A percentile compares a stretch with the other conserved stretches of the same genome.
Evolutionary conservation across 2,329 filamentous ascomycete species (phyloP).

Genomic region (Verticillium zaregamsianum): DNA sequence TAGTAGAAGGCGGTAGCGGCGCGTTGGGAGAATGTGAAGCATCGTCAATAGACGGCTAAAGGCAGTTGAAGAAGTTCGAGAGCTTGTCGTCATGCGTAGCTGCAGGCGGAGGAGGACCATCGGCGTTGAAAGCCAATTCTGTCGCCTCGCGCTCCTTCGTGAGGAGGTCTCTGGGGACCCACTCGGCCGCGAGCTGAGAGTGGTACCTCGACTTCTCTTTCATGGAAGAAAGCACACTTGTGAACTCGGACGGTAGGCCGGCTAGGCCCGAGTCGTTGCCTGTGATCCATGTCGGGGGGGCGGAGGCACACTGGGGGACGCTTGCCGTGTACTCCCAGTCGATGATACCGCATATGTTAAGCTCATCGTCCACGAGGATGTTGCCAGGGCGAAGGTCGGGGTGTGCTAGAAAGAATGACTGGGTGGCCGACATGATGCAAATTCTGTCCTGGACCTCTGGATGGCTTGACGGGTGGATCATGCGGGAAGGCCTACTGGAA

Average conservation of each 20-base stretch:
- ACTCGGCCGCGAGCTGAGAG: not conserved
- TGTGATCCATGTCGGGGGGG: slow-evolving; percentile 8
- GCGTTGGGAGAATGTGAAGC: no score
- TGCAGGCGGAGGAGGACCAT: no score
- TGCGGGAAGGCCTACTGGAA: slow-evolving; percentile 53
- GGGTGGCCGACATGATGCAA: not conserved
- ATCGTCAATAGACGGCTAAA: no score
- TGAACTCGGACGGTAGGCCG: not conserved
- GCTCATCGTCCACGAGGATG: slow-evolving; percentile 7
- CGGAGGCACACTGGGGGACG: slow-evolving; percentile 4
- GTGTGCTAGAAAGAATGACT: slow-evolving; percentile 9
- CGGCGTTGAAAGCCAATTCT: no score
- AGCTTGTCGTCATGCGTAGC: no score
- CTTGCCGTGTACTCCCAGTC: slow-evolving; percentile 8
- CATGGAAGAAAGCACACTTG: not conserved
- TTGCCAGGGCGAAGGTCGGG: slow-evolving; percentile 5
- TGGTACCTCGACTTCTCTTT: not conserved
- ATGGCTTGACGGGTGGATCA: no score
- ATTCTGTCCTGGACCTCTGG: not conserved
- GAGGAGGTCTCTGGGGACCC: not conserved
- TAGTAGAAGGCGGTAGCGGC: no score
- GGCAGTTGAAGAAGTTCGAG: no score
- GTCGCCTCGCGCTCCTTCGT: no score
- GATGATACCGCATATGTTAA: slow-evolving; percentile 6
- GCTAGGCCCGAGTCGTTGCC: slow-evolving; percentile 7